Percentiles rank a stretch among this genome's conserved stretches.
Conservation (phyloP, 495 filamentous ascomycete species). For the Penicillium malachiteum region DNA sequence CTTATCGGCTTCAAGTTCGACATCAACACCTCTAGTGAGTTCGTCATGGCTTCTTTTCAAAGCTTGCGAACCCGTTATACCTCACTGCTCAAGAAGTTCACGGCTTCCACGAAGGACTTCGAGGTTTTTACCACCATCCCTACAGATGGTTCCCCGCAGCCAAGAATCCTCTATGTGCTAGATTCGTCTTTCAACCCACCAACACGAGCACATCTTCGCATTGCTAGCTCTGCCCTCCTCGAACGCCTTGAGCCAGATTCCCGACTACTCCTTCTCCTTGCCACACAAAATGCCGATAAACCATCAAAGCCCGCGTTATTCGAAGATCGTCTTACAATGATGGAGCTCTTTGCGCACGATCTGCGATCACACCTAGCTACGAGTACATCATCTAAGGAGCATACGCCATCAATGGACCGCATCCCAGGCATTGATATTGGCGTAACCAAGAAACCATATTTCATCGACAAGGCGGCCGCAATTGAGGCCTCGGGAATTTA, state of each 20-base stretch:
- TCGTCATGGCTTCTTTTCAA: conserved; percentile 6
- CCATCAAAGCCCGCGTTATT: conserved; percentile 78
- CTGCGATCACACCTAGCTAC: conserved; percentile 40
- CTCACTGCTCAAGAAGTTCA: conserved; percentile 56
- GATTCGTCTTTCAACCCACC: conserved; percentile 97
- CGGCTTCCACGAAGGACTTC: conserved; percentile 54
- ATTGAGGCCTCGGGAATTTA: conserved; percentile 59
- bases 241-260: conserved; percentile 34
- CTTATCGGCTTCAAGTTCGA: background rate
- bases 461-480: conserved; percentile 75
- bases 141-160: conserved; percentile 20
- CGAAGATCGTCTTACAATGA: conserved; percentile 80
- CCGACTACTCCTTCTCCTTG: conserved; percentile 76
- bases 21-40: too few species aligned
- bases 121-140: conserved; percentile 59
- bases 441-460: conserved; percentile 79
- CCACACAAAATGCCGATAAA: conserved; percentile 93
- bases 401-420: conserved; percentile 12
- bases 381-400: background rate
- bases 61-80: conserved; percentile 31
- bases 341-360: conserved; percentile 75
- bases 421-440: conserved; percentile 67
- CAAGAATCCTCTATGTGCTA: conserved; percentile 70
- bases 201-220: conserved; percentile 74
- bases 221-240: conserved; percentile 66